These are phyloP conservation scores for Osmanthus fragrans DNA, from an alignment of 257 asterid genomes.

Conservation along the genomic window DNA sequence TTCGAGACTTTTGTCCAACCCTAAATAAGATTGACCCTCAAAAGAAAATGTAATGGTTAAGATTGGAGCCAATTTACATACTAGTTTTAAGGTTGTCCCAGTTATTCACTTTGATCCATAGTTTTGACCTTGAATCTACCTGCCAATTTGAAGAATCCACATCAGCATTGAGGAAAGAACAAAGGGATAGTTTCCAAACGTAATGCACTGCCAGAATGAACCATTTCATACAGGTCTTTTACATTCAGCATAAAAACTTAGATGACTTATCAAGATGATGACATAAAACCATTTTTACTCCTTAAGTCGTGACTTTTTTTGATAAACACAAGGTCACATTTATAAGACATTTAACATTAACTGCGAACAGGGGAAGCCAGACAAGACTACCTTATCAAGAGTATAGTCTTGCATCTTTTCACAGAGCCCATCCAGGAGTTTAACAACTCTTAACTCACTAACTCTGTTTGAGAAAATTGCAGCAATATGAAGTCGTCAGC, in stretches of 20 bases:
- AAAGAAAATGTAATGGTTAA: no score
- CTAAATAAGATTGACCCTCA: no score
- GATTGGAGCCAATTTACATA: conserved; percentile 32
- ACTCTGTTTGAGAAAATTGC: conserved; percentile 48
- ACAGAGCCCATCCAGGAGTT: conserved; percentile 90
- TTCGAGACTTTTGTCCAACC: no score
- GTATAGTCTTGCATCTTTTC: conserved; percentile 97
- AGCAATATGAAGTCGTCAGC: conserved; percentile 22
- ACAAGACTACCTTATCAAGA: conserved; percentile 69
- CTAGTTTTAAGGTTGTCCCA: conserved; percentile 70
- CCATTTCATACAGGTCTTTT: conserved; percentile 3
- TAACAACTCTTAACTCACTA: conserved; percentile 88
- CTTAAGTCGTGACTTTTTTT: no score
- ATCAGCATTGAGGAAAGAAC: conserved; percentile 28
- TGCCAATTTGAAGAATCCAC: conserved; percentile 35
- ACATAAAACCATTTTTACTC: no score
- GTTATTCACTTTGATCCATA: conserved; percentile 71
- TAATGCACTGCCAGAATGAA: background rate
- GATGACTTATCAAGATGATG: no score
- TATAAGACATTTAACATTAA: background rate
- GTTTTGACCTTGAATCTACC: conserved; percentile 57
- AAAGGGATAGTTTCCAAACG: background rate
- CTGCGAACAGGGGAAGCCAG: conserved; percentile 14
- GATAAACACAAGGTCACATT: background rate
- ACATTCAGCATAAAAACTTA: background rate